Percentiles rank a stretch among this genome's conserved stretches.
Conservation (phyloP, 2,329 filamentous ascomycete genomes). For the Microascus cirrosus region DNA sequence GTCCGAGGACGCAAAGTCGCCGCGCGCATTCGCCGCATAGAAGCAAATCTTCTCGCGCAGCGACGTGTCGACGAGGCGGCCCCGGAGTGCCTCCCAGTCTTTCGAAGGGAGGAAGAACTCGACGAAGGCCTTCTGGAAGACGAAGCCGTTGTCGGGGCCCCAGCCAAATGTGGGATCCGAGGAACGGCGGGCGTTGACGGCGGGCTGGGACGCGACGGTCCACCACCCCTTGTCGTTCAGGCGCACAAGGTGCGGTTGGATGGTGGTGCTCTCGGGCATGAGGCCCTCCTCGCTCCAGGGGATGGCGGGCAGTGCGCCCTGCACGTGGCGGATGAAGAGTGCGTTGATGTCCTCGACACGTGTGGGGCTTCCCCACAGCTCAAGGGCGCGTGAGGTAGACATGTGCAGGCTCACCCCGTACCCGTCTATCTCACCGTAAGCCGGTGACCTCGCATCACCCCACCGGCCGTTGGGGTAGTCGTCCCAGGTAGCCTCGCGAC, state of each 20-base stretch:
- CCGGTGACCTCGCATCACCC: conserved; percentile 85
- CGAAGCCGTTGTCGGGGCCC: conserved; percentile 85
- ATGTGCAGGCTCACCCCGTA: conserved; percentile 95
- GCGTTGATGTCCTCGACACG: conserved; percentile 60
- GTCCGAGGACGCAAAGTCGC: conserved; percentile 69
- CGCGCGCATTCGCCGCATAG: conserved; percentile 70
- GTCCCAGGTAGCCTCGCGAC: conserved; percentile 95
- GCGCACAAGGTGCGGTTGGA: conserved; percentile 61
- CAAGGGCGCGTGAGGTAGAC: conserved; percentile 69
- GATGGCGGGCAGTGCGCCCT: conserved; percentile 67
- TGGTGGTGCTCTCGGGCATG: conserved; percentile 71
- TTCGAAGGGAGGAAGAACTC: conserved; percentile 78
- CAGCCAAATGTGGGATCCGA: conserved; percentile 77
- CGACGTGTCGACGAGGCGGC: conserved; percentile 47
- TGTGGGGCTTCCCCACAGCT: conserved; percentile 74
- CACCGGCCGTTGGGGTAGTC: conserved; percentile 95
- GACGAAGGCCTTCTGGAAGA: conserved; percentile 97
- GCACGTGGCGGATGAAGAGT: conserved; percentile 72
- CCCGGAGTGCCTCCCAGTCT: conserved; percentile 60
- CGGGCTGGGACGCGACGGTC: conserved; percentile 92
- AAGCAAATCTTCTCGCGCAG: conserved; percentile 64
- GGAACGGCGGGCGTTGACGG: conserved; percentile 75
- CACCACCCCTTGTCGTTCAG: conserved; percentile 83
- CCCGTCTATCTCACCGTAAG: conserved; percentile 95
- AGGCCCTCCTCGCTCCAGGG: conserved; percentile 92